Evolutionary conservation across 371 early-diverging fungal genomes (phyloP), one percentile per base, ranked within the genome.

Genomic region (Fennellomyces sp.): DNA sequence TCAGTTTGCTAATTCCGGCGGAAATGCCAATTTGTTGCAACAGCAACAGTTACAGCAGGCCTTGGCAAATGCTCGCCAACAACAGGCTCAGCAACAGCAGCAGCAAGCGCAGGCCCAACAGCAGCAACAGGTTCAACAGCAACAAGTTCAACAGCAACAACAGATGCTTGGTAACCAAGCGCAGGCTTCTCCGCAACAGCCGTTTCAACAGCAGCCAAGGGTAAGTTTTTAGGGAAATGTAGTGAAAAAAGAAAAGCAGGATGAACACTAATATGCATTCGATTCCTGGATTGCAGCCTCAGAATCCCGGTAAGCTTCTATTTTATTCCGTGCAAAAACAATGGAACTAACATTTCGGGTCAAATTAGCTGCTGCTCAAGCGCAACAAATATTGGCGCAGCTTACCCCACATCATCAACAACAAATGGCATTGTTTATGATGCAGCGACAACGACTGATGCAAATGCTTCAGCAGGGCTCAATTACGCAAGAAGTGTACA

Each of bases 351-450:
- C n/a, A n/a, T n/a, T n/a, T n/a, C n/a, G n/a, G n/a, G n/a, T n/a
- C n/a, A n/a, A n/a, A n/a, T n/a, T n/a, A n/a, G n/a, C n/a, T n/a
- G n/a, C n/a, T n/a, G n/a, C n/a, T n/a, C n/a, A n/a, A 25, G 61
- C 65, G 3, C 52, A 66, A 11, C 72, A 73, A 41, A 12, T 68
- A 35, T 51, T 69, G 55, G 70, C 72, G 26, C 72, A 76, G 33
- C 56, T 77, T 21, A 68, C 58, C 23, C 76, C 73, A 30, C 72
- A 79, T 26, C 80, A 76, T 31, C 78, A 76, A 30, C 72, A 69
- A 27, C 80, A 79, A 61, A 63, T 76, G 70, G 61, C 66, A 28
- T 19, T 56, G 2, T 33, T 76, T 5, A 57, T 73, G 11, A 31
- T 70, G 15, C 80, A 66, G 23, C 67, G 78, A 21, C 73, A 78